A percentile compares a stretch with the other conserved stretches of the same genome.
These are phyloP conservation scores for Spergularia azorica DNA, from an alignment of 179 eudicot genomes.

Conservation along the genomic window DNA sequence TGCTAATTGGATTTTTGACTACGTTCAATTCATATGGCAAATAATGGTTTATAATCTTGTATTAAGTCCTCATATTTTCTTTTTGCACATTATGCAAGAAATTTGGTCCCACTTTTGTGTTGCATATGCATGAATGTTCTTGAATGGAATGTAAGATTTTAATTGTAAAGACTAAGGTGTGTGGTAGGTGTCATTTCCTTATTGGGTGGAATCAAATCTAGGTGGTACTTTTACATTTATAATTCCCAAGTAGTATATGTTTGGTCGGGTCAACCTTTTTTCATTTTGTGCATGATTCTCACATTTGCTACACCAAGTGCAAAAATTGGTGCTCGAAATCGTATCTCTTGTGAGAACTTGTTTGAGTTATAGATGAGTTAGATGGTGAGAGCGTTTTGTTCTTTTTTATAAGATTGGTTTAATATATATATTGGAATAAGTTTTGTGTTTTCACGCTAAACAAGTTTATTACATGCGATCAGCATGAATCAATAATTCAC, in stretches of 20 bases:
- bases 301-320: background rate
- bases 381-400: no score
- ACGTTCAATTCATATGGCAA: no score
- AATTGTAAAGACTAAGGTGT: background rate
- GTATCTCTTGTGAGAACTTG: background rate
- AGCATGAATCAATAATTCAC: background rate
- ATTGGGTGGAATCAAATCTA: slow-evolving; percentile 32
- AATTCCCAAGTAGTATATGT: slow-evolving; percentile 6
- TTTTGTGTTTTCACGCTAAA: background rate
- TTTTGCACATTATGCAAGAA: no score
- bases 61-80: no score
- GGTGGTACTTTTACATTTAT: slow-evolving; percentile 26
- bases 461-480: background rate
- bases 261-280: slow-evolving; percentile 15
- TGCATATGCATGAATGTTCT: slow-evolving; percentile 16
- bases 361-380: background rate
- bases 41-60: no score
- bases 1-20: no score
- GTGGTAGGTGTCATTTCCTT: slow-evolving; percentile 24
- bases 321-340: background rate
- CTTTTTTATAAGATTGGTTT: no score
- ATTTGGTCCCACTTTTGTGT: background rate
- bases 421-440: background rate
- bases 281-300: background rate
- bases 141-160: slow-evolving; percentile 9